These are phyloP conservation scores for Fusarium guadeloupense DNA, from an alignment of 2,329 filamentous ascomycete species.

Conservation along the genomic window DNA sequence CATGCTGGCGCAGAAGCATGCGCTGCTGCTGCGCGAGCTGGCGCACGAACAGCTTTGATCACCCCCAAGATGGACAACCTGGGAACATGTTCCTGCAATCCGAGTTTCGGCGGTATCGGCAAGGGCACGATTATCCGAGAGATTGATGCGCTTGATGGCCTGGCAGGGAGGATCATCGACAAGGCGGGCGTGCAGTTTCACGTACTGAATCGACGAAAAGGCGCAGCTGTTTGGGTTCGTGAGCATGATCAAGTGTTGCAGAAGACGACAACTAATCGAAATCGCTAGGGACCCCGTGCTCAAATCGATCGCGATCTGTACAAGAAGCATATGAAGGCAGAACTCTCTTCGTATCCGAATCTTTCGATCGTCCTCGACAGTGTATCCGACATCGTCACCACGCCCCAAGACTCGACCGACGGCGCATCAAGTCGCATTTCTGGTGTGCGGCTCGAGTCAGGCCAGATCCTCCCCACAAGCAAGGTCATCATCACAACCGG, in stretches of 20 bases:
- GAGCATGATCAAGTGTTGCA: background rate
- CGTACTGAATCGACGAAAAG: constrained; percentile 86
- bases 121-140: constrained; percentile 97
- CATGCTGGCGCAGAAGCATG: constrained; percentile 96
- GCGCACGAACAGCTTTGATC: constrained; percentile 87
- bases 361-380: constrained; percentile 84
- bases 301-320: constrained; percentile 95
- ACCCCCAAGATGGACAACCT: constrained; percentile 90
- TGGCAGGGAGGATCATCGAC: constrained; percentile 89
- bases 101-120: constrained; percentile 97
- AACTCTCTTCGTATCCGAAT: constrained; percentile 80
- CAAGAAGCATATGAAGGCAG: constrained; percentile 88
- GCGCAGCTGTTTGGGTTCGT: constrained; percentile 87
- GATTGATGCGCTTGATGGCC: constrained; percentile 91
- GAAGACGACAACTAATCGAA: background rate
- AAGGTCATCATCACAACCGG: constrained; percentile 95
- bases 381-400: constrained; percentile 86
- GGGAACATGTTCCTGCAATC: constrained; percentile 95
- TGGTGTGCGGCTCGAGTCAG: constrained; percentile 87
- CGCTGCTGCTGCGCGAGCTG: constrained; percentile 86
- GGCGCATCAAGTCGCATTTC: constrained; percentile 75
- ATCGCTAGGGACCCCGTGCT: constrained; percentile 77
- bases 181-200: constrained; percentile 95
- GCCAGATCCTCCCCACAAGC: constrained; percentile 80
- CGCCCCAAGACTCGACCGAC: constrained; percentile 53